A percentile compares a stretch with the other conserved stretches of the same genome.
These are phyloP conservation scores for Tricholoma matsutake DNA, from an alignment of 768 basidiomycete species.

Conservation along the genomic window DNA sequence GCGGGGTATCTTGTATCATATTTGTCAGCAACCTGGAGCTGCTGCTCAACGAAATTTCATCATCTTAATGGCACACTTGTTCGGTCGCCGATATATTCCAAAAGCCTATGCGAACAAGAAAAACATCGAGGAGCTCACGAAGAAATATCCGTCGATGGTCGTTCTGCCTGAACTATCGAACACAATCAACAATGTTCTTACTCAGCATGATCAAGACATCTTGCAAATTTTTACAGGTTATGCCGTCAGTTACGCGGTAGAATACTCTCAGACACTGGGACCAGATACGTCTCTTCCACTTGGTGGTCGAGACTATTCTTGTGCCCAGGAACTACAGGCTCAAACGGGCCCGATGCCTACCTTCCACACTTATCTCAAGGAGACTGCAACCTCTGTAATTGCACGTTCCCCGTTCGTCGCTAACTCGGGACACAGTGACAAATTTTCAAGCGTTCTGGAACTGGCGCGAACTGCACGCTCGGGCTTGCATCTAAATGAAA, in stretches of 20 bases:
- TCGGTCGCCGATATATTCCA: conserved; percentile 57
- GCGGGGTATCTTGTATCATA: conserved; percentile 53
- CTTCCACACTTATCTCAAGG: conserved; percentile 36
- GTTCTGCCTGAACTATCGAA: conserved; percentile 48
- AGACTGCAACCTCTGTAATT: conserved; percentile 33
- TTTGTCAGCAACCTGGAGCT: conserved; percentile 41
- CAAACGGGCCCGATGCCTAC: conserved; percentile 8
- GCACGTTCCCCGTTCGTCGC: conserved; percentile 65
- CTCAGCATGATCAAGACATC: conserved; percentile 46
- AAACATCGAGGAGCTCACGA: conserved; percentile 31
- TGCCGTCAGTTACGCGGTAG: conserved; percentile 45
- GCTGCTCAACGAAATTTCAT: conserved; percentile 51
- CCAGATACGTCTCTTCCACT: conserved; percentile 48
- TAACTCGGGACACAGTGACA: conserved; percentile 62
- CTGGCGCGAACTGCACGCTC: conserved; percentile 47
- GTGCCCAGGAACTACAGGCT: background rate
- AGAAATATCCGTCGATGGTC: conserved; percentile 53
- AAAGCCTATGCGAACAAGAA: conserved; percentile 36
- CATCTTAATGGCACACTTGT: conserved; percentile 59
- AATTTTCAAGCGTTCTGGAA: conserved; percentile 48
- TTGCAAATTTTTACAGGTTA: conserved; percentile 55
- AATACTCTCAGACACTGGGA: conserved; percentile 36
- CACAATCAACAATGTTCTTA: conserved; percentile 38
- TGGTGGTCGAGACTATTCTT: conserved; percentile 30
- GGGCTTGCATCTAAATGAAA: conserved; percentile 54